Percentiles rank a stretch among this genome's conserved stretches.
phyloP scores from a whole-genome alignment of 192 early-diverging fungal genomes.

The Thamnidium elegans region DNA sequence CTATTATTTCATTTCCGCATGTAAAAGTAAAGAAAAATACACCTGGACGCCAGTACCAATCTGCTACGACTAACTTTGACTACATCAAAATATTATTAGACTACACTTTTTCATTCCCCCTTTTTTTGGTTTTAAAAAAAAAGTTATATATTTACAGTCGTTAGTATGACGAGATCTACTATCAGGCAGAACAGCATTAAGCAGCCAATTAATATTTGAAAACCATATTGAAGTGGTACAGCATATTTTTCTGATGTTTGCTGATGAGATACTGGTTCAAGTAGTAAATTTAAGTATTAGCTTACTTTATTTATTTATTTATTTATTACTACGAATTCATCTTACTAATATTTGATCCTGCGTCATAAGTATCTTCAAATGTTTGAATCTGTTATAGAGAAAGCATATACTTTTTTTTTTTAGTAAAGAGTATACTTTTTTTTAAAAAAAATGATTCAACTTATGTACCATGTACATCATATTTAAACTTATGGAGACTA shows the following conservation, averaged over 20 bases:
- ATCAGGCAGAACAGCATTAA: slow-evolving; percentile 20
- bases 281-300: too few species aligned
- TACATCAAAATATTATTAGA: not conserved
- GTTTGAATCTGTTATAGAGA: slow-evolving; percentile 16
- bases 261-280: not conserved
- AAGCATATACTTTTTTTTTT: not conserved
- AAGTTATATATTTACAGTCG: slow-evolving; percentile 12
- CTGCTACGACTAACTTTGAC: slow-evolving; percentile 18
- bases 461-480: slow-evolving; percentile 10
- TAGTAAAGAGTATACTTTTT: too few species aligned
- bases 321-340: not conserved
- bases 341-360: slow-evolving; percentile 3
- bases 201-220: slow-evolving; percentile 2
- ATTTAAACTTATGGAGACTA: slow-evolving; percentile 1
- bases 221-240: not conserved
- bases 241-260: slow-evolving; percentile 7
- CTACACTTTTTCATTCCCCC: not conserved
- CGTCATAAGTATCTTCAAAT: slow-evolving; percentile 5
- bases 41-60: slow-evolving; percentile 28
- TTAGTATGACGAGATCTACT: slow-evolving; percentile 20
- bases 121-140: not conserved
- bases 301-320: not conserved
- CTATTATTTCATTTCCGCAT: not conserved
- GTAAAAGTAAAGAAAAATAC: slow-evolving; percentile 19
- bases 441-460: too few species aligned